Base-by-base conservation (phyloP, 805 yeast species). In the Torulaspora gathmanii region DNA sequence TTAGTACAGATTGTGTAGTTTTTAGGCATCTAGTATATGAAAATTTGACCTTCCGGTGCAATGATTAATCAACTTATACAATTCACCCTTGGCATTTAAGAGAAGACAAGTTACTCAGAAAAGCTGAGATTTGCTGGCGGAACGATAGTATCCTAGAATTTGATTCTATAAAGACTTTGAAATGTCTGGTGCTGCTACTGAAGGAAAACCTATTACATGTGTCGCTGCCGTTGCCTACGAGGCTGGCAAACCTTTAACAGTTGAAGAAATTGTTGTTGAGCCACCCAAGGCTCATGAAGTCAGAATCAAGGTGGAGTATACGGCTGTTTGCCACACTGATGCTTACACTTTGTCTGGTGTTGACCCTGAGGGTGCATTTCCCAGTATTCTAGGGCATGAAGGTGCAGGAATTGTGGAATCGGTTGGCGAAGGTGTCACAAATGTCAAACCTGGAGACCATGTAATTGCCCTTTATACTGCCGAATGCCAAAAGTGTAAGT, bases 281-380 rank as follows among this genome's bases (percentile, higher is more conserved):
- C 89, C 99, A 19, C 99, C 99, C 56, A 84, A 80, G 68, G 95
- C 96, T 38, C 97, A 93, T 65, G 99, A 93, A 71, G 98, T 93
- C 38, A 84, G 99, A 69, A 86, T 93, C 67, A 85, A 88, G 70
- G 71, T 93, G 46, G 74, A 74, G 41, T 77, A 85, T 72, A 86
- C 97, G 25, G 99, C 97, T 65, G 96, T 93, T 31, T 93, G 99
- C 69, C 99, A 93, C 73, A 93, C 99, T 28, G 99, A 93, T 67
- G 97, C 97, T 31, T 93, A 84, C 75, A 91, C 98, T 9, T 75
- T 93, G 55, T 83, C 95, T 39, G 99, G 99, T 49, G 77, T 73
- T 46, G 99, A 93, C 68, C 93, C 98, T 44, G 99, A 93, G 71
- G 99, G 98, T 58, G 86, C 83, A 11, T 89, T 89, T 78, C 98